A percentile compares a stretch with the other conserved stretches of the same genome.
These are phyloP conservation scores for Platanus orientalis DNA, from an alignment of 164 flowering plant genomes.

Conservation along the genomic window DNA sequence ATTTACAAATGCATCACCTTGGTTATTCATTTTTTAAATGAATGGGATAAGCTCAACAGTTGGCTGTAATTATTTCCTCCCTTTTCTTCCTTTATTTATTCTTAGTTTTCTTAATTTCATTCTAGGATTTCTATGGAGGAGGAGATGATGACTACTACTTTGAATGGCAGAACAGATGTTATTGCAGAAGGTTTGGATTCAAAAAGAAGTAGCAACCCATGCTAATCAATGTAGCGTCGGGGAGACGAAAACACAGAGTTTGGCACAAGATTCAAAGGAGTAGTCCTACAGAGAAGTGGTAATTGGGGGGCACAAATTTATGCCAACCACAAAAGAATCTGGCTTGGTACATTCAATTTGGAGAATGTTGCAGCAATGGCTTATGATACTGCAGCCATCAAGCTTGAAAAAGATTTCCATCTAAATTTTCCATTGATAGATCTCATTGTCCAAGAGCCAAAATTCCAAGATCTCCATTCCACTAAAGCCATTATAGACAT, in stretches of 20 bases:
- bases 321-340: conserved; percentile 43
- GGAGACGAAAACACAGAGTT: neutral
- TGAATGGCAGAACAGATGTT: neutral
- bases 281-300: conserved; percentile 46
- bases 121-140: conserved; percentile 17
- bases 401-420: conserved; percentile 37
- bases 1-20: too few relatives aligned
- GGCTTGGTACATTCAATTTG: conserved; percentile 59
- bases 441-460: conserved; percentile 27
- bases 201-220: conserved; percentile 18
- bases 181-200: conserved; percentile 25
- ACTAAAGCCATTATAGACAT: conserved; percentile 14
- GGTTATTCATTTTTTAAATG: too few relatives aligned
- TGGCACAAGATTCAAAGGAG: conserved; percentile 38
- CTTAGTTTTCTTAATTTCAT: too few relatives aligned
- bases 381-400: conserved; percentile 54
- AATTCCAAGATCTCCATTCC: conserved; percentile 29
- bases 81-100: too few relatives aligned
- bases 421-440: conserved; percentile 43
- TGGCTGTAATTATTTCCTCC: too few relatives aligned
- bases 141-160: conserved; percentile 18
- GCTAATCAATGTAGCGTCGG: conserved; percentile 16
- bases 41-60: too few relatives aligned
- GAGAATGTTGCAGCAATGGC: conserved; percentile 58
- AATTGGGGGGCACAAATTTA: conserved; percentile 72